Evolutionary conservation across 2,329 filamentous ascomycete genomes (phyloP), one percentile per base, ranked within the genome.

Genomic region (Calonectria fujianensis): DNA sequence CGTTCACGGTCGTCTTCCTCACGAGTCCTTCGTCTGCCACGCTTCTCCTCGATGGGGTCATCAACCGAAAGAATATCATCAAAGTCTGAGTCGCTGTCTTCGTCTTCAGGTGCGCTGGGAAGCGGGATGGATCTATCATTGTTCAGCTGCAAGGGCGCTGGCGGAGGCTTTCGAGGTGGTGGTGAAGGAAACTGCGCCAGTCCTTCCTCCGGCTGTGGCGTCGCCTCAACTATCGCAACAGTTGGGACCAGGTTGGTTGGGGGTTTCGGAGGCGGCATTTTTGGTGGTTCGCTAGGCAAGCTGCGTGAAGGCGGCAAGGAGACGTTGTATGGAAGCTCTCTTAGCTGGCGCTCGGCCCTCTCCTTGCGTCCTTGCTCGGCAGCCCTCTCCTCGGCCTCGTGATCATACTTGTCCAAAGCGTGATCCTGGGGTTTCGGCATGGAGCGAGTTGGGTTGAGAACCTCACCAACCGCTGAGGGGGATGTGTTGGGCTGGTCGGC

Each of bases 1-100:
- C 96, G 92, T 70, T 95, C 91, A 70, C 90, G 90, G 78, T 98
- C 95, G 80, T 98, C 96, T 75, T 98, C 95, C 83, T 96, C 95
- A 68, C 96, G 91, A 3, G 96, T 98, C 84, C 94, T 95, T 79
- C 95, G 90, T 74, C 96, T 91, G 11, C 96, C 96, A 75, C 96
- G 91, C 68, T 92, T 87, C 16, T 90, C 87, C 45, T 90, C 85
- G 0, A 90, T 87, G 65, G 93, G 87, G 76, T 94, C 93, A 57
- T 93, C 90, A 4, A 93, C 92, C 75, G 95, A 93, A 16, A 95
- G 85, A 45, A 94, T 90, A 76, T 96, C 94, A 74, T 97, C 95
- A 79, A 96, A 97, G 77, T 98, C 96, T 0, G 95, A 96, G 74
- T 95, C 95, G 0, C 93, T 93, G 45, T 92, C 90, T 2, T 91